phyloP scores from a whole-genome alignment of 73 alveolate genomes.

The Vitrella brassicaformis region DNA sequence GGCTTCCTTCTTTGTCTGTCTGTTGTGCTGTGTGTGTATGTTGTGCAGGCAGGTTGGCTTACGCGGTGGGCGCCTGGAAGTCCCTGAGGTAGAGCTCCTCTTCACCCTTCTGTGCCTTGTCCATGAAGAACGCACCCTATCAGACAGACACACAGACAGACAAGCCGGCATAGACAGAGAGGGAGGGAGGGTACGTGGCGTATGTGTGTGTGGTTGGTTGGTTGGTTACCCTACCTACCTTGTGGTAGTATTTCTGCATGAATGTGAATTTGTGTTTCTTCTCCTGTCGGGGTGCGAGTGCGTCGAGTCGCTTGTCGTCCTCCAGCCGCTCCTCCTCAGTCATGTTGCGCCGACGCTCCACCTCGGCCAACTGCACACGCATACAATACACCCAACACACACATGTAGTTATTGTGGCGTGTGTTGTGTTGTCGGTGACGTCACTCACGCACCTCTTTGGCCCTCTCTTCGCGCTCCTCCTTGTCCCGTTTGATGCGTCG shows the following conservation, averaged over 20 bases:
- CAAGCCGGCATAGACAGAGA: neutral
- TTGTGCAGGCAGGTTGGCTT: neutral
- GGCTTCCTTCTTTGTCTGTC: no score
- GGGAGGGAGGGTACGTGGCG: no score
- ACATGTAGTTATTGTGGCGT: neutral
- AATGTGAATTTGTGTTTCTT: neutral
- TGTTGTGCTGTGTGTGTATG: no score
- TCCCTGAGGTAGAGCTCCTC: slow-evolving; percentile 19
- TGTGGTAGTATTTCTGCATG: neutral
- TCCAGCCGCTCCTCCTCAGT: slow-evolving; percentile 24
- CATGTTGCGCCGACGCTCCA: slow-evolving; percentile 19
- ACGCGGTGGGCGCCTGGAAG: slow-evolving; percentile 12
- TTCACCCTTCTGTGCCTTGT: neutral
- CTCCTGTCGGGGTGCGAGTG: neutral
- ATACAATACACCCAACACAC: neutral
- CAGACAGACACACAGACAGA: neutral
- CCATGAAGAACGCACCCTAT: slow-evolving; percentile 32
- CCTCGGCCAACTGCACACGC: neutral
- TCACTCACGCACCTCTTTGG: neutral
- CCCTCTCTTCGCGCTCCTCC: slow-evolving; percentile 5
- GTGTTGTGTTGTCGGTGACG: neutral
- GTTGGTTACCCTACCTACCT: no score
- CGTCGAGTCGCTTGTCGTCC: slow-evolving; percentile 6
- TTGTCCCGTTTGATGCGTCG: slow-evolving; percentile 31
- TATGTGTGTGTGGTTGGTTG: no score